Evolutionary conservation across 495 filamentous ascomycete species (phyloP), one percentile per base, ranked within the genome.

Genomic region (Podospora australis): DNA sequence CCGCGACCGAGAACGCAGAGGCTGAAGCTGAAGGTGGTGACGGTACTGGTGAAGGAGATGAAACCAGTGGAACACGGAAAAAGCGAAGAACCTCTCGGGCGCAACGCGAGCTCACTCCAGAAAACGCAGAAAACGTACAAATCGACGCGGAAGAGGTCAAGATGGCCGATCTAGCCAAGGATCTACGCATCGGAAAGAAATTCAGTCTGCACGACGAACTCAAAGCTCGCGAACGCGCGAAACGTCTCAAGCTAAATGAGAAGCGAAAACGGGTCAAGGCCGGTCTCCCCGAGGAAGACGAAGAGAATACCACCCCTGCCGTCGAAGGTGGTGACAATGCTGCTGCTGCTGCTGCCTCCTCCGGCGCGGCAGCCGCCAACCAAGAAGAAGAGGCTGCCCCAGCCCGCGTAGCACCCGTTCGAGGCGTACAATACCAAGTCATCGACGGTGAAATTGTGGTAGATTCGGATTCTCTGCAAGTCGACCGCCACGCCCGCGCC

Each of bases 391-490:
- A 4, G 32, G 17, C 14, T 5, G 1, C 10, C 24, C 30, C n/a
- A n/a, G 20, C 36, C 17, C 22, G 21, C 26, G 44, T 14, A 39
- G 21, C 20, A 22, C 48, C 51, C 19, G 44, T 54, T 8, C 56
- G 54, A 9, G 59, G 56, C 17, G 61, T 65, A 46, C 24, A 34
- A 6, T 66, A 63, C 53, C 58, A 83, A 44, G 77, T 94, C 28
- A 79, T 95, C 35, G 84, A 96, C 62, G 90, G 90, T 13, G 74
- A 88, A 54, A 88, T 96, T 52, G 82, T 90, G 5, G 66, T 92
- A 10, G 87, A 95, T 58, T 74, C 86, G 29, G 67, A 73, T n/a
- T 86, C 86, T 0, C 71, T 92, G n/a, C 72, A 81, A 21, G 78
- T 96, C 32, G 84, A 95, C 66, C 79, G 87, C 1, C 86, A 90